Evolutionary conservation across 768 basidiomycete species (phyloP).

Genomic region (Termitomyces sp.): DNA sequence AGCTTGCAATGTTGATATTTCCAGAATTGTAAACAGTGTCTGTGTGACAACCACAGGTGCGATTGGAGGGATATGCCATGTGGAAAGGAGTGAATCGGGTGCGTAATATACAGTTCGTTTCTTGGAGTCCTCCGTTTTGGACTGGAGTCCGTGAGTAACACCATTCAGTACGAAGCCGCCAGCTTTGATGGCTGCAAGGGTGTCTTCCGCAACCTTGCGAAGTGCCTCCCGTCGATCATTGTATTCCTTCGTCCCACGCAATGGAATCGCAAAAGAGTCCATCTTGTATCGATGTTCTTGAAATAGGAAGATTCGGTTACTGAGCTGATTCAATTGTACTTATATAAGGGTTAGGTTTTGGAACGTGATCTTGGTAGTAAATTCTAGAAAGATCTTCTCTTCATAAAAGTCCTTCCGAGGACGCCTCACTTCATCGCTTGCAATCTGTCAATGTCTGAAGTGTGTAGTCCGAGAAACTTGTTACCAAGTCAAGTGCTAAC

Average conservation of each 20-base stretch:
- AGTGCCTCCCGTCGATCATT: constrained; percentile 22
- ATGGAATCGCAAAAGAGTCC: neutral
- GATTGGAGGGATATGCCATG: constrained; percentile 41
- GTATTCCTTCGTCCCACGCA: constrained; percentile 11
- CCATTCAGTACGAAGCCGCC: constrained; percentile 31
- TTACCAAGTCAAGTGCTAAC: neutral
- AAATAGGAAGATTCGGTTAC: neutral
- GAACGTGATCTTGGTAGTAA: constrained; percentile 19
- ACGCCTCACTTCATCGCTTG: constrained; percentile 17
- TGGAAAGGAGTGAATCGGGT: constrained; percentile 39
- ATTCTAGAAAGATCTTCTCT: constrained; percentile 22
- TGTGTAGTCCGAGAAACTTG: constrained; percentile 17
- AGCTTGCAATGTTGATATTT: constrained; percentile 61
- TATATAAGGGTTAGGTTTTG: constrained; percentile 16
- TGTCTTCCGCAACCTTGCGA: constrained; percentile 43
- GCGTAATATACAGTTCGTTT: constrained; percentile 48
- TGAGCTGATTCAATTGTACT: neutral
- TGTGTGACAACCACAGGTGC: constrained; percentile 23
- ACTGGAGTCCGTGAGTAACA: constrained; percentile 22
- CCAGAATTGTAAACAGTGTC: constrained; percentile 41
- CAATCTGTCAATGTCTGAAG: constrained; percentile 31
- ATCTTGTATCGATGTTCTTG: neutral
- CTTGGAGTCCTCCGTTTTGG: constrained; percentile 20
- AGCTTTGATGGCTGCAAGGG: constrained; percentile 39
- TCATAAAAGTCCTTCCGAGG: constrained; percentile 11